Conservation (phyloP, 495 filamentous ascomycete species). For the Neurospora sp. region DNA sequence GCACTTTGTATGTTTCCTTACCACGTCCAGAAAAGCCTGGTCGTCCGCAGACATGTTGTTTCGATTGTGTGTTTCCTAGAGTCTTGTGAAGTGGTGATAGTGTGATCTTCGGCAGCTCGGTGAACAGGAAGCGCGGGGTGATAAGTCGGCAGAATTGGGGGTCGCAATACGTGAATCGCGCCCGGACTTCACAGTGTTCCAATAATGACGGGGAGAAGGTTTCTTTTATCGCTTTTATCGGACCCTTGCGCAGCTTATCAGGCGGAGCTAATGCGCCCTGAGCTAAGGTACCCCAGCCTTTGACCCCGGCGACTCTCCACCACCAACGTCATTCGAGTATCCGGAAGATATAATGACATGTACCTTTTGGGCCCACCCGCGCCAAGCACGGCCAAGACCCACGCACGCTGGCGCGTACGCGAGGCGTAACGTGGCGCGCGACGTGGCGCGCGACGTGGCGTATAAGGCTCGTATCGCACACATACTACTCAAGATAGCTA, state of each 20-base stretch:
- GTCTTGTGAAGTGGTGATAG: background rate
- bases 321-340: background rate
- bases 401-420: too few relatives aligned
- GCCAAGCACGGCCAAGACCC: too few relatives aligned
- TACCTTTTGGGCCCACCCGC: too few relatives aligned
- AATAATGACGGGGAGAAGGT: background rate
- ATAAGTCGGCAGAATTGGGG: background rate
- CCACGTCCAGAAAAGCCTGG: conserved; percentile 52
- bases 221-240: background rate
- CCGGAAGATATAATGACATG: too few relatives aligned
- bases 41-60: conserved; percentile 50
- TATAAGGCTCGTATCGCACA: too few relatives aligned
- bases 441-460: too few relatives aligned
- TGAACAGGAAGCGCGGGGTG: background rate
- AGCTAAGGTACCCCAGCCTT: background rate
- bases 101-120: background rate
- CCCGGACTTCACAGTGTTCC: background rate
- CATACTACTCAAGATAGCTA: too few relatives aligned
- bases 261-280: background rate
- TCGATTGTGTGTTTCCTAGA: background rate
- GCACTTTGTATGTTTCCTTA: conserved; percentile 15
- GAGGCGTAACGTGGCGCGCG: too few relatives aligned
- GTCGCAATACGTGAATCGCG: background rate
- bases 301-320: background rate
- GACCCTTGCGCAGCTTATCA: background rate